Evolutionary conservation across 2,329 filamentous ascomycete species (phyloP), one percentile per base, ranked within the genome.

Genomic region (Monosporascus sp.): DNA sequence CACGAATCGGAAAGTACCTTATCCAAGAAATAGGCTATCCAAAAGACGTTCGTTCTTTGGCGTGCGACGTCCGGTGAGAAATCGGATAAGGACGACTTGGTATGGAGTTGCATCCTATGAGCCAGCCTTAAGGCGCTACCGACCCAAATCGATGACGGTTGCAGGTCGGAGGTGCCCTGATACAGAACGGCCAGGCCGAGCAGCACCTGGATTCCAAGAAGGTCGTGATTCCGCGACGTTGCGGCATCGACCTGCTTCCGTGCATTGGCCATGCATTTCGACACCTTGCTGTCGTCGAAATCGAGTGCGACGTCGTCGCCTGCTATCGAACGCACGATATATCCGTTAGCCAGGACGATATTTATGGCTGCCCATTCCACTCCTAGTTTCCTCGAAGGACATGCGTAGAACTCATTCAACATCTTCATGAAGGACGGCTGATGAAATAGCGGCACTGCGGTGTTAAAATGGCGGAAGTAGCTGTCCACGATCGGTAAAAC

Each of bases 11-110:
- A 35, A 35, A 35, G 31, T 50, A 73, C 71, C 62, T 74, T 75
- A 51, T 75, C 73, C 5, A 74, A 58, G 3, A 59, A 60, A 38
- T 75, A 75, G 3, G 70, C 69, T 7, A 74, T 65, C 73, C 72
- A 75, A 44, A 75, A 75, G 2, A 75, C 62, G 0, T 71, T 62
- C 3, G 63, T 62, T 26, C 72, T 60, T 31, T 74, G 70, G n/a
- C 65, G 62, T 2, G 63, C 63, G 3, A 72, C 65, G 0, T 67
- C 65, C 0, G 64, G 57, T 0, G 68, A 49, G 14, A 67, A 68
- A 0, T 53, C 51, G 11, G 60, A 53, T 0, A 60, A 52, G 0
- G 63, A 55, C 1, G 63, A 54, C 18, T 66, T 65, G 1, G 68
- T 63, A 28, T 76, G 70, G 6, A 75, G 51, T 3, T 63, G 61